These are phyloP conservation scores for Monosporozyma yasuniensis DNA, from an alignment of 805 yeast species.

Conservation along the genomic window DNA sequence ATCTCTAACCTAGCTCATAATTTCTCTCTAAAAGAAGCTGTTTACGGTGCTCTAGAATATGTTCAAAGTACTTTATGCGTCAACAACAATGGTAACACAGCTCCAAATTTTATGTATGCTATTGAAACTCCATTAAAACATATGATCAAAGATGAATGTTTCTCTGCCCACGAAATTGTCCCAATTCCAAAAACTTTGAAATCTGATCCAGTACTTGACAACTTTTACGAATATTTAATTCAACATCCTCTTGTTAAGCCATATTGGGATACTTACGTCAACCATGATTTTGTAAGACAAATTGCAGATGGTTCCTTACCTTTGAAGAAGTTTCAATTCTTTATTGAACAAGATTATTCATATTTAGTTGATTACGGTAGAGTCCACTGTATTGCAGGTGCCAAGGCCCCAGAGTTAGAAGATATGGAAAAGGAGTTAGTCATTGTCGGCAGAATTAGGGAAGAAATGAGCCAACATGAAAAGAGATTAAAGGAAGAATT, in stretches of 20 bases:
- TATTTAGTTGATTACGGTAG: conserved; percentile 59
- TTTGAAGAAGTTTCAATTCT: conserved; percentile 42
- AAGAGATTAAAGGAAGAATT: conserved; percentile 37
- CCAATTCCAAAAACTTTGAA: not conserved
- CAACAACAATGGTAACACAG: conserved; percentile 36
- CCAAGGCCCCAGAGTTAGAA: conserved; percentile 47
- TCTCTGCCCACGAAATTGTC: conserved; percentile 17
- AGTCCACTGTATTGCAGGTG: conserved; percentile 56
- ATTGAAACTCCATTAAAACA: conserved; percentile 28
- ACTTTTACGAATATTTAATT: conserved; percentile 41
- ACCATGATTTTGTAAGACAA: conserved; percentile 52
- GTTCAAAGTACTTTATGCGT: conserved; percentile 35
- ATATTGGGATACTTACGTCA: conserved; percentile 47
- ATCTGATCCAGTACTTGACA: conserved; percentile 2
- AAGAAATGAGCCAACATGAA: conserved; percentile 50
- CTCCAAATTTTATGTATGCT: conserved; percentile 61
- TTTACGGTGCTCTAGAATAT: conserved; percentile 47
- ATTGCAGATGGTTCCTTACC: conserved; percentile 47
- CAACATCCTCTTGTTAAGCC: conserved; percentile 46
- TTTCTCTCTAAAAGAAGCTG: conserved; percentile 36
- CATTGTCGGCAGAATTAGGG: conserved; percentile 42
- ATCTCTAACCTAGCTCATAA: too few species aligned
- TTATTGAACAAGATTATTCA: conserved; percentile 49
- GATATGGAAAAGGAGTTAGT: conserved; percentile 42
- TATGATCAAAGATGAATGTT: conserved; percentile 28